Conservation (phyloP, 257 asterid species). For the Jacaranda mimosifolia region DNA sequence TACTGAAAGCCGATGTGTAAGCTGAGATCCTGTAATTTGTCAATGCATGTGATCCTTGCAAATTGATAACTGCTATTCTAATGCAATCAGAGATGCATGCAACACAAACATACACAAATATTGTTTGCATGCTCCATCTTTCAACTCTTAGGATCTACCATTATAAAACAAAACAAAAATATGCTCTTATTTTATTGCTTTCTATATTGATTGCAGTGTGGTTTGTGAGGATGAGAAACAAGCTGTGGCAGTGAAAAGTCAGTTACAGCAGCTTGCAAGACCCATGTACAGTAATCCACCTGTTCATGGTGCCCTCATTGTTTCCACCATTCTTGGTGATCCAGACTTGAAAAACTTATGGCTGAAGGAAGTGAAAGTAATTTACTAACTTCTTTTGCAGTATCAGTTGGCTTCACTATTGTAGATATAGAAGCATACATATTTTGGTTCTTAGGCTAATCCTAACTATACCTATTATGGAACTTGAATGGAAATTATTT, state of each 20-base stretch:
- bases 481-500: not conserved
- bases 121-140: not conserved
- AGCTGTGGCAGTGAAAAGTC: slow-evolving; percentile 96
- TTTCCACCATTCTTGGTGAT: slow-evolving; percentile 85
- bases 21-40: not conserved
- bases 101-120: not conserved
- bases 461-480: not conserved
- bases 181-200: slow-evolving; percentile 18
- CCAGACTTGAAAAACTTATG: slow-evolving; percentile 81
- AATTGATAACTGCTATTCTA: not conserved
- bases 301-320: slow-evolving; percentile 87
- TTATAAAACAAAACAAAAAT: not conserved
- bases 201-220: slow-evolving; percentile 55
- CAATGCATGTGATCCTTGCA: not conserved
- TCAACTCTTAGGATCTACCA: not conserved
- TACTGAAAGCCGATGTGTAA: not conserved
- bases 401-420: not conserved
- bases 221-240: slow-evolving; percentile 94
- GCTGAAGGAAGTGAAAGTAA: slow-evolving; percentile 98
- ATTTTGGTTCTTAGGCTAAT: slow-evolving; percentile 1
- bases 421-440: not conserved
- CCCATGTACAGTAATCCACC: slow-evolving; percentile 99
- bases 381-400: slow-evolving; percentile 20
- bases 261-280: slow-evolving; percentile 95
- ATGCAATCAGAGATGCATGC: slow-evolving; percentile 5